phyloP scores from a whole-genome alignment of 331 rosid species.

The Prunus yedoensis region DNA sequence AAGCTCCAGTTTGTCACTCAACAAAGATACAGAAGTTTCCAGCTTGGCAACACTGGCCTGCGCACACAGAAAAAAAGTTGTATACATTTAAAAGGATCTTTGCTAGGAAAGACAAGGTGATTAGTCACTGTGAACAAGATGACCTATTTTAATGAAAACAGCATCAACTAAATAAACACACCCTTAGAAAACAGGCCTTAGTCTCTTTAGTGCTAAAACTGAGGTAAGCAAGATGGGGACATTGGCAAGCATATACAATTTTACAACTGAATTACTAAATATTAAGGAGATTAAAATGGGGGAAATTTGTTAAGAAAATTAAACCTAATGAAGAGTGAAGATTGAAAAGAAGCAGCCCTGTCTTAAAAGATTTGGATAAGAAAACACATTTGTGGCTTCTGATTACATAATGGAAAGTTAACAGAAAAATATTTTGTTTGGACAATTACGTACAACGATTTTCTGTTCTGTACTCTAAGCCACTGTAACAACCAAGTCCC shows the following conservation, averaged over 20 bases:
- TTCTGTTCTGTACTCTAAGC: neutral
- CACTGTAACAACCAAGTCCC: slow-evolving; percentile 6
- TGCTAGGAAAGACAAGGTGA: neutral
- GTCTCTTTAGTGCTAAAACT: neutral
- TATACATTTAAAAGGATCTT: neutral
- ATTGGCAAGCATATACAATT: neutral
- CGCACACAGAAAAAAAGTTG: slow-evolving; percentile 17
- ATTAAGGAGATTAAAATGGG: neutral
- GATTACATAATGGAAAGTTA: neutral
- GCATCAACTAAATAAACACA: neutral
- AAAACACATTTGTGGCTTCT: neutral
- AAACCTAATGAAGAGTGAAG: neutral
- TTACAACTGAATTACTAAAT: neutral
- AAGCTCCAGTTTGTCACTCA: slow-evolving; percentile 79
- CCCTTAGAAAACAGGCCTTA: neutral
- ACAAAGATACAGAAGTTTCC: slow-evolving; percentile 75
- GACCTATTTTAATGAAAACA: neutral
- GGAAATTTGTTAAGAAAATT: neutral
- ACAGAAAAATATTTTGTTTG: neutral
- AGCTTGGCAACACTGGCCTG: slow-evolving; percentile 95
- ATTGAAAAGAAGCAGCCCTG: neutral
- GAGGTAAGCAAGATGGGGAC: neutral
- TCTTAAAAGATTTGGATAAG: slow-evolving; percentile 1
- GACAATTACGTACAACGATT: neutral
- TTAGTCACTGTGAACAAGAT: neutral